Conservation (phyloP, 2,329 filamentous ascomycete genomes). For the Pestalotiopsis sp. region DNA sequence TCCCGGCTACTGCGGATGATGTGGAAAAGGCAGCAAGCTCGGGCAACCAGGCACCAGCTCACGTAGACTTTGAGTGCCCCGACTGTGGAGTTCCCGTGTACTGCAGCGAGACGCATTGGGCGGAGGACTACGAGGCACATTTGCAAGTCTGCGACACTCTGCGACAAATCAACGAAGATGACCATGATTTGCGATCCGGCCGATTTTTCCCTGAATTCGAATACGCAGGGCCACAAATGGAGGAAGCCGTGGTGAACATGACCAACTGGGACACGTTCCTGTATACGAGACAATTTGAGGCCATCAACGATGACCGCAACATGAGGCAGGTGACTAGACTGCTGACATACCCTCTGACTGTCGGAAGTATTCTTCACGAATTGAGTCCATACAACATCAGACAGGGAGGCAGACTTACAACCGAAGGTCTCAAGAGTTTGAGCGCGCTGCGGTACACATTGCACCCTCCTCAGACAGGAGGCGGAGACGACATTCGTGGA, state of each 20-base stretch:
- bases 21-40: constrained; percentile 60
- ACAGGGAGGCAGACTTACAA: constrained; percentile 73
- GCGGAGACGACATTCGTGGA: constrained; percentile 73
- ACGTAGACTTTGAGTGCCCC: constrained; percentile 92
- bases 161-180: constrained; percentile 94
- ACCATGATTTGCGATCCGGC: constrained; percentile 90
- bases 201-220: constrained; percentile 93
- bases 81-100: constrained; percentile 94
- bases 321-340: constrained; percentile 93
- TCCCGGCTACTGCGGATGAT: constrained; percentile 65
- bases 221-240: constrained; percentile 86
- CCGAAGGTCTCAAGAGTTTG: constrained; percentile 90
- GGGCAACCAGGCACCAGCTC: constrained; percentile 67
- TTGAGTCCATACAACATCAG: constrained; percentile 88
- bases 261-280: constrained; percentile 98
- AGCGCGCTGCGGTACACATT: constrained; percentile 91
- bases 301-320: constrained; percentile 85
- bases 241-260: constrained; percentile 94
- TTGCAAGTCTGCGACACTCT: constrained; percentile 90
- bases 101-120: constrained; percentile 94
- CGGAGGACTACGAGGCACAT: constrained; percentile 92
- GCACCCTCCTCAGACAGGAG: constrained; percentile 82
- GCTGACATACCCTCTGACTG: constrained; percentile 89
- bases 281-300: constrained; percentile 88
- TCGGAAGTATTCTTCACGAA: constrained; percentile 91